Percentiles rank a stretch among this genome's conserved stretches.
These are phyloP conservation scores for Beauveria sp. DNA, from an alignment of 2,329 filamentous ascomycete genomes.

Conservation along the genomic window DNA sequence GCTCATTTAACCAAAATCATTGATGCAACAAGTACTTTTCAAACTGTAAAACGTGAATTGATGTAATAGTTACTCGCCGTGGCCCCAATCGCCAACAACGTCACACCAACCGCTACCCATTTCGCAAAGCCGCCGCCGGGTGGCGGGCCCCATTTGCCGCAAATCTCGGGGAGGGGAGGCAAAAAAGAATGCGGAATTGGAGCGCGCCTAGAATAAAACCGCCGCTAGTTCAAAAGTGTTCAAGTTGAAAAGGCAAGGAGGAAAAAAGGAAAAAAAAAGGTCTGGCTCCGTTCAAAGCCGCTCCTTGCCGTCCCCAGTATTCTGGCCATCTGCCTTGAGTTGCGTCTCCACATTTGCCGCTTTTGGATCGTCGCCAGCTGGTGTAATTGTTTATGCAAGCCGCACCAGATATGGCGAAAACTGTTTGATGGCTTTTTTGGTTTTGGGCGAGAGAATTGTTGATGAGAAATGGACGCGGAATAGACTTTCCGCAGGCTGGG, in stretches of 20 bases:
- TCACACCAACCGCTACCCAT: background rate
- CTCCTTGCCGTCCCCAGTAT: constrained; percentile 2
- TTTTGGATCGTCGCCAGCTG: background rate
- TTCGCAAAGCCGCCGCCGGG: constrained; percentile 1
- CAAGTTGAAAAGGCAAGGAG: no score
- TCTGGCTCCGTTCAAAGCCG: background rate
- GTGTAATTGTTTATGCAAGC: no score
- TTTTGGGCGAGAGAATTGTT: no score
- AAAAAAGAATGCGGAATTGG: background rate
- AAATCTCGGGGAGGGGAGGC: background rate
- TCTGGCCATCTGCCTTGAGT: background rate
- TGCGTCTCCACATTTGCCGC: background rate
- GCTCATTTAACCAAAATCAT: background rate
- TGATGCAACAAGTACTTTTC: background rate
- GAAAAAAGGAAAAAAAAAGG: background rate
- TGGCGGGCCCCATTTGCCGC: background rate
- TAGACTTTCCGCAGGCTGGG: no score
- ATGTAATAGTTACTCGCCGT: no score
- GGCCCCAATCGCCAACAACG: no score
- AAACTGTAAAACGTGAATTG: no score
- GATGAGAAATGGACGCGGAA: no score
- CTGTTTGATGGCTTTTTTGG: no score
- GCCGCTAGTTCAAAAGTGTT: background rate
- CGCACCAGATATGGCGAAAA: no score
- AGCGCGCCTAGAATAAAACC: background rate